Conservation (phyloP, 495 filamentous ascomycete genomes). For the Chaetomium cochliodes region DNA sequence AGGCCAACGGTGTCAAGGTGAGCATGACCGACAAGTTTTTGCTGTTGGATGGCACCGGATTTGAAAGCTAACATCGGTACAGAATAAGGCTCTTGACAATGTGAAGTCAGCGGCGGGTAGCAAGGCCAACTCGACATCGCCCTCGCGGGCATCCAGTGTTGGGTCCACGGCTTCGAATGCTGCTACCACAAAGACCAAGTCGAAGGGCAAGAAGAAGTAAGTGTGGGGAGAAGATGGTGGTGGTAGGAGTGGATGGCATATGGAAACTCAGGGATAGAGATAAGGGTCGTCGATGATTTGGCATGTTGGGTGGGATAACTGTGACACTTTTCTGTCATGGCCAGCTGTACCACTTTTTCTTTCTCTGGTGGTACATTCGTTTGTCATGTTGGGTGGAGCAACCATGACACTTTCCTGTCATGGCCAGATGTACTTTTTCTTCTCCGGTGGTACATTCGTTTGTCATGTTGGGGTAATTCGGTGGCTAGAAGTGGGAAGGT, state of each 20-base stretch:
- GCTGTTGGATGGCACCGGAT: no score
- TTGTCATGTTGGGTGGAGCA: background rate
- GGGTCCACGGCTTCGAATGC: conserved; percentile 48
- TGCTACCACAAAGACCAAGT: conserved; percentile 45
- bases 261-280: background rate
- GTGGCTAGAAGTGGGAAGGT: conserved; percentile 4
- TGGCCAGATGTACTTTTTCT: background rate
- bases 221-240: background rate
- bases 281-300: conserved; percentile 5
- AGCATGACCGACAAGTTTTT: conserved; percentile 19
- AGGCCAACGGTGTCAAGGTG: conserved; percentile 70
- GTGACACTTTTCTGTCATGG: background rate
- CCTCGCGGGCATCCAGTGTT: conserved; percentile 56
- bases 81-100: conserved; percentile 65
- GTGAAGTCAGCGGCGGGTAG: conserved; percentile 55
- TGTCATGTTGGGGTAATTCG: background rate
- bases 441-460: background rate
- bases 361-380: background rate
- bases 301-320: conserved; percentile 10
- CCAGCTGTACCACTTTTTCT: background rate
- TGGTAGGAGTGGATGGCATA: background rate
- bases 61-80: background rate
- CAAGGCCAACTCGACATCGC: conserved; percentile 56
- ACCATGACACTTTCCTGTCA: background rate
- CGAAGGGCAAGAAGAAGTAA: conserved; percentile 59